These are phyloP conservation scores for Toxoplasma gondii DNA, from an alignment of 169 alveolate genomes.

Conservation along the genomic window DNA sequence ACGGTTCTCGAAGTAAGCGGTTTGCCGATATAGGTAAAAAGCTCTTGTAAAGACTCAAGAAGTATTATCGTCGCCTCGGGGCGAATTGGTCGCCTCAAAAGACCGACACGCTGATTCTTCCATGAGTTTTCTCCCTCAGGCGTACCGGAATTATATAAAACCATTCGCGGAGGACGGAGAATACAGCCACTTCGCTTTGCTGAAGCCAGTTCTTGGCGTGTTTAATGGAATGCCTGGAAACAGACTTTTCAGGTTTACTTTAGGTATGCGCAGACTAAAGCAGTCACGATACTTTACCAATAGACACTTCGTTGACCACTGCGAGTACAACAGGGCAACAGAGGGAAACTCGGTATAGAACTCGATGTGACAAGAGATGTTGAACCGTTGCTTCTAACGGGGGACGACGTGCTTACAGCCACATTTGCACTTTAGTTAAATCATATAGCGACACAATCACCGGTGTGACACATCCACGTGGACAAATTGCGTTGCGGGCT, in stretches of 20 bases:
- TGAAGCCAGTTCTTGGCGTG: conserved; percentile 65
- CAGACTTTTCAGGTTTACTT: conserved; percentile 51
- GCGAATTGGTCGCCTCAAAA: too few relatives aligned
- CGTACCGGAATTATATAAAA: conserved; percentile 59
- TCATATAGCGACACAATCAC: too few relatives aligned
- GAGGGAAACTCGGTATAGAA: neutral
- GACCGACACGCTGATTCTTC: too few relatives aligned
- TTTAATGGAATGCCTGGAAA: conserved; percentile 69
- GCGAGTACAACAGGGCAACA: neutral
- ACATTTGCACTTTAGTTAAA: too few relatives aligned
- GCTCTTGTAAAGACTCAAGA: too few relatives aligned
- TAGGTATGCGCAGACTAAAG: conserved; percentile 29
- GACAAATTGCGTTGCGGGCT: too few relatives aligned
- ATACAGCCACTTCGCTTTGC: conserved; percentile 28
- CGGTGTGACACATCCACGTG: too few relatives aligned
- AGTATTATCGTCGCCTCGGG: too few relatives aligned
- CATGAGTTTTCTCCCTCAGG: conserved; percentile 18
- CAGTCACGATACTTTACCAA: neutral
- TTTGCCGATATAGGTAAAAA: too few relatives aligned
- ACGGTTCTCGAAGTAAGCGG: neutral
- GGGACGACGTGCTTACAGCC: too few relatives aligned
- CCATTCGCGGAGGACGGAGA: conserved; percentile 30
- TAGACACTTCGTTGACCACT: neutral
- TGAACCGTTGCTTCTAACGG: too few relatives aligned
- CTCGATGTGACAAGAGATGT: neutral